Evolutionary conservation across 192 early-diverging fungal species (phyloP), one percentile per base, ranked within the genome.

Genomic region (Coemansia sp.): DNA sequence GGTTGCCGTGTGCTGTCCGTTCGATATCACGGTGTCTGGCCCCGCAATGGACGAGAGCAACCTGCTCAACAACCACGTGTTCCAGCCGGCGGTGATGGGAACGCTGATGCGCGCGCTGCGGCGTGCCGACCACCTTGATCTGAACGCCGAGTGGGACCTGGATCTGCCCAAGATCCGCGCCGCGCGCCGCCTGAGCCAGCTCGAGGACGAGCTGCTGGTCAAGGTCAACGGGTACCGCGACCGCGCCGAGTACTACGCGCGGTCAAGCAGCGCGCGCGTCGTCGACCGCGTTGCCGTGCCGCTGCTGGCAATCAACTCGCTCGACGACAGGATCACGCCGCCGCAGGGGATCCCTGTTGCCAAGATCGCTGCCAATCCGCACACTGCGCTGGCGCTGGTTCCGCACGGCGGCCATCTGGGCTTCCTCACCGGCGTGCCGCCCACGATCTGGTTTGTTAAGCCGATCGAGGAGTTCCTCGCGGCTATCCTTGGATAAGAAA

Each of bases 371-470:
- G 72, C 65, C 10, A 98, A 98, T 71, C 93, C 94, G 13, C 77
- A 88, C 67, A 83, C 90, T 25, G 64, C 95, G 1, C 71, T 97
- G 51, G 94, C 91, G 1, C 86, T 89, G 14, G 96, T 95, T 10
- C 69, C 72, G 0, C 83, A 86, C 48, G 97, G 97, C 51, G 97
- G 97, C 6, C 97, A 98, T 72, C 75, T 98, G 69, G 97, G 93
- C 0, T 98, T 93, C 89, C 72, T 85, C 9, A 71, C 81, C 13
- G 74, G 74, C 16, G 20, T 77, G 0, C 76, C 69, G 42, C 72
- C 65, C 12, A 65, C 59, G 17, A 76, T 82, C 20, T 93, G 91
- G 91, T 85, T 84, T 17, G 79, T 87, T 1, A 71, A 85, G n/a
- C 91, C 91, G 2, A 71, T 93, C 38, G 72, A 72, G 25, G 88